A percentile compares a stretch with the other conserved stretches of the same genome.
Conservation (phyloP, 1,284 basidiomycete species). For the Trametes sp. region DNA sequence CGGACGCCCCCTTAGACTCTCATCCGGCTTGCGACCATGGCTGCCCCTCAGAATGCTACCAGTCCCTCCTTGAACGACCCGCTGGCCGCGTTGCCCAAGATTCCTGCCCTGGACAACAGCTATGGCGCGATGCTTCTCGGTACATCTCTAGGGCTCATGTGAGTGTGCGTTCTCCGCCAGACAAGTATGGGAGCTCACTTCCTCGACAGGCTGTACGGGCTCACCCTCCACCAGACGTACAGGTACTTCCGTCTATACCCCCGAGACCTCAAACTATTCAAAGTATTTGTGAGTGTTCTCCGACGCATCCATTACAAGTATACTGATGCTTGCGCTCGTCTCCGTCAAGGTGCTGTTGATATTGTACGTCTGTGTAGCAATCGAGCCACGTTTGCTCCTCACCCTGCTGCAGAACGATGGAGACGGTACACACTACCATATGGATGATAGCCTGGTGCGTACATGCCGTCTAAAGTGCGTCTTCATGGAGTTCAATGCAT, state of each 20-base stretch:
- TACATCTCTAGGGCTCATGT: slow-evolving; percentile 14
- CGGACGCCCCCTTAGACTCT: not conserved
- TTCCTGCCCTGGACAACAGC: slow-evolving; percentile 11
- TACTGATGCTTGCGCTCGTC: not conserved
- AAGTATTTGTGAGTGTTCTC: not conserved
- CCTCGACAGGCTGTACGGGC: slow-evolving; percentile 14
- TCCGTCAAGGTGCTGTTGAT: not conserved
- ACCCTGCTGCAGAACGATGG: not conserved
- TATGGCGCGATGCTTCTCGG: slow-evolving; percentile 16
- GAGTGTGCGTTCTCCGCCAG: not conserved
- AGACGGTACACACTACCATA: slow-evolving; percentile 7
- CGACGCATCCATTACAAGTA: not conserved
- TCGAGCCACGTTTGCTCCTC: too few relatives aligned
- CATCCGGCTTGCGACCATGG: not conserved
- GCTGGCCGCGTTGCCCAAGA: not conserved
- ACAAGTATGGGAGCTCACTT: not conserved
- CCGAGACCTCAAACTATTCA: slow-evolving; percentile 2
- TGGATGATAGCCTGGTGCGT: slow-evolving; percentile 17
- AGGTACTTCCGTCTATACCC: slow-evolving; percentile 20
- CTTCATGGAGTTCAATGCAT: not conserved
- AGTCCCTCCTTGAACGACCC: not conserved
- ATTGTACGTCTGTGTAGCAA: not conserved
- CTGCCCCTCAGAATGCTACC: slow-evolving; percentile 1
- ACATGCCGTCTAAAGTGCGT: not conserved
- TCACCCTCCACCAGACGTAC: slow-evolving; percentile 16